Percentiles rank a stretch among this genome's conserved stretches.
Conservation (phyloP, 371 early-diverging fungal genomes). For the Actinomortierella ambigua region DNA sequence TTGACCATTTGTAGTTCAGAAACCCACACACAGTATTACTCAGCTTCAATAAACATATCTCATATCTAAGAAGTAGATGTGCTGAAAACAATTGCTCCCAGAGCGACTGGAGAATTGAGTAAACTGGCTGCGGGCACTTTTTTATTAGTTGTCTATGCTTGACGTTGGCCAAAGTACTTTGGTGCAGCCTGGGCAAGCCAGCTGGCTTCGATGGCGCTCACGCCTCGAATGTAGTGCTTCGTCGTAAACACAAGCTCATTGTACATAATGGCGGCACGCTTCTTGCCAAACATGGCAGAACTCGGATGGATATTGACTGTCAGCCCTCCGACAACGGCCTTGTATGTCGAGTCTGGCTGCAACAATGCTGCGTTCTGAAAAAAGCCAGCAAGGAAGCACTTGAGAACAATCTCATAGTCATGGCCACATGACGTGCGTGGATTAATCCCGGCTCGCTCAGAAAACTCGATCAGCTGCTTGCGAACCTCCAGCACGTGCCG, state of each 20-base stretch:
- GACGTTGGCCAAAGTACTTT: conserved; percentile 63
- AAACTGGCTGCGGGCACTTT: too few relatives aligned
- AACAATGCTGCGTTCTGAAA: conserved; percentile 88
- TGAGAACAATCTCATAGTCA: conserved; percentile 75
- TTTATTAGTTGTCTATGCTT: conserved; percentile 7
- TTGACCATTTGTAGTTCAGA: too few relatives aligned
- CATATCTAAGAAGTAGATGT: too few relatives aligned
- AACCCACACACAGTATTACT: too few relatives aligned
- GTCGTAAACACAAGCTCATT: conserved; percentile 94
- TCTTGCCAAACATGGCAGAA: conserved; percentile 82
- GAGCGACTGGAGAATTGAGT: too few relatives aligned
- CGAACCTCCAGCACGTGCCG: conserved; percentile 88
- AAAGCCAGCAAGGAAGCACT: conserved; percentile 89
- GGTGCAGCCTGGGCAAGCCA: conserved; percentile 90
- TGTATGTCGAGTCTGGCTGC: conserved; percentile 90
- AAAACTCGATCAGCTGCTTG: conserved; percentile 82
- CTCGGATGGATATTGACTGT: conserved; percentile 88
- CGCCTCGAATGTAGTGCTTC: conserved; percentile 85
- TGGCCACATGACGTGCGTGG: conserved; percentile 67
- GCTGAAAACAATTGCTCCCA: too few relatives aligned
- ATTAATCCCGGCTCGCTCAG: conserved; percentile 69
- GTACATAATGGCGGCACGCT: conserved; percentile 83
- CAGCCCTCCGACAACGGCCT: conserved; percentile 76
- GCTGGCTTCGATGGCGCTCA: conserved; percentile 79
- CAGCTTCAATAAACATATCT: too few relatives aligned